Evolutionary conservation across 2,329 filamentous ascomycete genomes (phyloP), one percentile per base, ranked within the genome.

Genomic region (Plenodomus tracheiphilus): DNA sequence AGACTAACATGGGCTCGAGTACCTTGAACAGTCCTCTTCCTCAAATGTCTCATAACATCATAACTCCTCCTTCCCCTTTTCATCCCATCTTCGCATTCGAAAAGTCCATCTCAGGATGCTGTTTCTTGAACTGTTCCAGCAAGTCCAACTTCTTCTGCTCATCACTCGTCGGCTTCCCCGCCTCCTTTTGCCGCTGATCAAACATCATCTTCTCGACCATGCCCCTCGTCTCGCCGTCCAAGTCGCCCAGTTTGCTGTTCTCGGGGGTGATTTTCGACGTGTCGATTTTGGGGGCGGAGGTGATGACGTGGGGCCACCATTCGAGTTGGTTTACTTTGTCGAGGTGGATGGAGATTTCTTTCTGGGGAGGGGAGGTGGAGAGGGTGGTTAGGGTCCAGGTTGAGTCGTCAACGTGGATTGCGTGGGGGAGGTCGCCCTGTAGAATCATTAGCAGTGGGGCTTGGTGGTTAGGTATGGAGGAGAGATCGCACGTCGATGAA

Each of bases 121-220:
- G 85, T 42, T 78, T 79, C 83, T 97, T 88, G 77, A 99, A 97
- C 78, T 95, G 58, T 77, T 89, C 88, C 70, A 99, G 77, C 64
- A 99, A 87, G 47, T 99, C 93, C 69, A 85, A 76, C 83, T 97
- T 97, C 81, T 92, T 90, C 81, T 96, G 86, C 79, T 99, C 94
- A 61, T 97, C 94, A 59, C 90, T 96, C 11, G 87, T 91, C 39
- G 91, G 90, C 74, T 88, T 82, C 4, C 94, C 94, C 74, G 83
- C 79, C 79, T 97, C 92, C 84, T 99, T 99, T 79, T 97, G 92
- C 60, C 89, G 82, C 81, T 99, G 94, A 78, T 99, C 94, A 67
- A 83, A 99, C 94, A 99, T 99, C 94, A 99, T 99, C 84, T 99
- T 99, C 85, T 99, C 94, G 38, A 99, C 94, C 93, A 99, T 97